Evolutionary conservation across 202 grass and related monocot species (phyloP), one percentile per base, ranked within the genome.

Genomic region (Tripidium arundinaceum): DNA sequence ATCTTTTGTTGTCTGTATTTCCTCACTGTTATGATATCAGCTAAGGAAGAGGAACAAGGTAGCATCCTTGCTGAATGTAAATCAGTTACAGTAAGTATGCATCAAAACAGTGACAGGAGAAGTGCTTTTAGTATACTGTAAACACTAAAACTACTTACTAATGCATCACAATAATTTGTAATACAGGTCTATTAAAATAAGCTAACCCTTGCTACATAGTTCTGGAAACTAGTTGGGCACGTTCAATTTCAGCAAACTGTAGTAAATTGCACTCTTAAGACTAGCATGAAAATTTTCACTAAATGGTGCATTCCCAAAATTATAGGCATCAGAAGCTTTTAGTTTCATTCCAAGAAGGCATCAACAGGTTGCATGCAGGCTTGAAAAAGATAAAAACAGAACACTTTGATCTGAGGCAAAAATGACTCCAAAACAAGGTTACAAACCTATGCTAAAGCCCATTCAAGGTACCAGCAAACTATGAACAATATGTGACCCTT

Each of bases 401-500:
- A 60, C 10, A 6, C 4, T 62, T 62, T 62, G 60, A 62, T 62
- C 2, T 7, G 2, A 62, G 1, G 27, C 12, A 62, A 29, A 50
- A 50, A 1, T 50, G 47, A 39, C 10, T 39, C 18, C 31, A 21
- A 39, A 37, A 68, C 46, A 87, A 64, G 16, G 39, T 29, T 18
- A 72, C 59, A 67, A 65, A 79, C 18, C 45, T 77, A 78, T 36
- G 15, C 11, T 59, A 78, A 74, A 61, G 9, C 6, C 28, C 27
- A 28, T 62, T 70, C n/a, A 75, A 80, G 64, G 28, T 50, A 77
- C 39, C 21, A 19, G 6, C 19, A 84, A 28, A 70, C 38, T 6
- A 67, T 74, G 39, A 31, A n/a, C 16, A 46, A 43, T 36, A 36
- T 46, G 28, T 69, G 46, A 58, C 19, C 33, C 67, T 55, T 22